Evolutionary conservation across 2,329 filamentous ascomycete species (phyloP).

Genomic region (Claviceps arundinis): DNA sequence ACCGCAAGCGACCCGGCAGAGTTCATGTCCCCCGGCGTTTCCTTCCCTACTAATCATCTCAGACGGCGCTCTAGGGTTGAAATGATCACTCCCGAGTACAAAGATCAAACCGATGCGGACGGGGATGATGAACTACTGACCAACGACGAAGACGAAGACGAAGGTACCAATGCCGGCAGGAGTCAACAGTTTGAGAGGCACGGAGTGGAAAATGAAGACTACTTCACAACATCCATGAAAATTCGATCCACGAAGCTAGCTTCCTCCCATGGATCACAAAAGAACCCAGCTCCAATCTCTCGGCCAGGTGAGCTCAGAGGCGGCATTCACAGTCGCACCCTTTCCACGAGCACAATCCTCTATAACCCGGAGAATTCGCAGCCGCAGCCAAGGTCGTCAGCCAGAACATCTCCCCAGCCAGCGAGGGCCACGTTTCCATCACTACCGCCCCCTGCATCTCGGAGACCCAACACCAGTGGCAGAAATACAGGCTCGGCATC

Average conservation of each 20-base stretch:
- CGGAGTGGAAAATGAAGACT: conserved; percentile 28
- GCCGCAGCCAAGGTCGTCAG: conserved; percentile 21
- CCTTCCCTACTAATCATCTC: conserved; percentile 10
- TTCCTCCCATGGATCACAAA: conserved; percentile 21
- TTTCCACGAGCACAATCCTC: conserved; percentile 72
- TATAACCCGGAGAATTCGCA: conserved; percentile 54
- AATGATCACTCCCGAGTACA: conserved; percentile 25
- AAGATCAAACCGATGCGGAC: conserved; percentile 65
- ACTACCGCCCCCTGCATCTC: conserved; percentile 9
- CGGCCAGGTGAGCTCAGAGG: conserved; percentile 22
- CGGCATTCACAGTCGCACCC: conserved; percentile 52
- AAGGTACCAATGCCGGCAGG: conserved; percentile 28
- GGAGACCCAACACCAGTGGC: conserved; percentile 26
- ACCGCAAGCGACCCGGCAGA: conserved; percentile 52
- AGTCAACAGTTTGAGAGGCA: conserved; percentile 15
- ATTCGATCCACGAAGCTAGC: conserved; percentile 25
- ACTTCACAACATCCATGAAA: conserved; percentile 40
- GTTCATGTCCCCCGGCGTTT: conserved; percentile 36
- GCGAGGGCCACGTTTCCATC: neutral
- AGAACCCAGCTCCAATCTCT: conserved; percentile 18
- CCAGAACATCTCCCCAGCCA: conserved; percentile 29
- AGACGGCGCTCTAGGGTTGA: conserved; percentile 24
- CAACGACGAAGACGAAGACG: conserved; percentile 58
- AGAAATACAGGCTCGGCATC: conserved; percentile 16
- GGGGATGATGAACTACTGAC: conserved; percentile 84